phyloP scores from a whole-genome alignment of 345 rosid species.

The Turnera subulata region DNA sequence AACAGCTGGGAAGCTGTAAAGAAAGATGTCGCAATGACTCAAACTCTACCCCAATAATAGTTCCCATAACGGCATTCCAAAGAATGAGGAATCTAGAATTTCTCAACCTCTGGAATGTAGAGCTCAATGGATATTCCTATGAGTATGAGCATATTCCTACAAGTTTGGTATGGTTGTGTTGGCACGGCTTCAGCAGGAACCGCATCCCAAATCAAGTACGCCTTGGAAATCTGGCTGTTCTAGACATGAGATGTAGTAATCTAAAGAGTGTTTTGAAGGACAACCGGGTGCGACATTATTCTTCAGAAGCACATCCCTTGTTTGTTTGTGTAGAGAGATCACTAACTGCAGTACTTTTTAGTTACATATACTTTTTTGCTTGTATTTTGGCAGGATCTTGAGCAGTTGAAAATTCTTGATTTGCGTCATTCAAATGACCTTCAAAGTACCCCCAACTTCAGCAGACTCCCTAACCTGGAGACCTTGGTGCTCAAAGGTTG shows the following conservation, averaged over 20 bases:
- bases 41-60: neutral
- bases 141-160: slow-evolving; percentile 8
- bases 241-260: slow-evolving; percentile 15
- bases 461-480: slow-evolving; percentile 15
- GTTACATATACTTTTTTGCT: too few species aligned
- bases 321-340: too few species aligned
- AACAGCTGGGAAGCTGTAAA: neutral
- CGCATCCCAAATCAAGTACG: slow-evolving; percentile 7
- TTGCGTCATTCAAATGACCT: slow-evolving; percentile 18
- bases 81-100: slow-evolving; percentile 7
- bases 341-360: too few species aligned
- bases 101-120: slow-evolving; percentile 7
- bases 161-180: slow-evolving; percentile 15
- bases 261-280: slow-evolving; percentile 16
- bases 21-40: slow-evolving; percentile 3
- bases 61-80: slow-evolving; percentile 5
- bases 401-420: slow-evolving; percentile 13
- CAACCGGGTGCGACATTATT: too few species aligned
- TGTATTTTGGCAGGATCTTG: slow-evolving; percentile 19
- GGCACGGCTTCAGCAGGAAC: slow-evolving; percentile 13
- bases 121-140: neutral
- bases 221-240: slow-evolving; percentile 15
- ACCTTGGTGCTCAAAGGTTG: slow-evolving; percentile 25
- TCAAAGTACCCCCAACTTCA: slow-evolving; percentile 11
- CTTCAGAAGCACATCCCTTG: too few species aligned